Evolutionary conservation across 305 asterid species (phyloP).

Genomic region (Ruellia speciosa): DNA sequence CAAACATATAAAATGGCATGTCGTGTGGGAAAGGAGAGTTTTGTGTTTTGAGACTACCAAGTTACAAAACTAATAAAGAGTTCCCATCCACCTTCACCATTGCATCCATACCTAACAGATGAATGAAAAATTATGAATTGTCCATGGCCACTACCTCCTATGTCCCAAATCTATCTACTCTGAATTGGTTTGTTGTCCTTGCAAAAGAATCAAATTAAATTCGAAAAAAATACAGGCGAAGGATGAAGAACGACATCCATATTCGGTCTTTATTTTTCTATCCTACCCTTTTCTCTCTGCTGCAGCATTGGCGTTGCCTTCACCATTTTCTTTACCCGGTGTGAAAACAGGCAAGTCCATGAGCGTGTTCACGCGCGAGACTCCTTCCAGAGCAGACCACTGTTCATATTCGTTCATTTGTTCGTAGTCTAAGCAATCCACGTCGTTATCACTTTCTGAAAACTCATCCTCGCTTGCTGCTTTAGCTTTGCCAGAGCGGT

Average conservation of each 20-base stretch:
- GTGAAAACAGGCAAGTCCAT: constrained; percentile 62
- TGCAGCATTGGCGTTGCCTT: constrained; percentile 15
- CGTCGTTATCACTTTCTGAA: constrained; percentile 21
- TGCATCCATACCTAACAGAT: no score
- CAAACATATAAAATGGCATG: no score
- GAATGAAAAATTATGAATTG: no score
- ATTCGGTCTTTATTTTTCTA: constrained; percentile 23
- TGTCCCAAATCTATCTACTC: no score
- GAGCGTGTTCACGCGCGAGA: constrained; percentile 65
- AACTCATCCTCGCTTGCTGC: constrained; percentile 18
- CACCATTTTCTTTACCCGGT: constrained; percentile 45
- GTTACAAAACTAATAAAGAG: no score
- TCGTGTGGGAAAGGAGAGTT: no score
- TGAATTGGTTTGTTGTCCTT: not conserved
- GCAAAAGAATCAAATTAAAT: not conserved
- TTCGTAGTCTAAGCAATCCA: constrained; percentile 33
- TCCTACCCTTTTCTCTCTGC: constrained; percentile 23
- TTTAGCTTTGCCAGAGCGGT: constrained; percentile 22
- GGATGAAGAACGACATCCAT: not conserved
- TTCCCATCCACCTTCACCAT: no score
- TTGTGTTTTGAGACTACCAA: no score
- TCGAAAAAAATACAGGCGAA: constrained; percentile 9
- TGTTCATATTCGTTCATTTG: constrained; percentile 24
- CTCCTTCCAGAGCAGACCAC: constrained; percentile 66
- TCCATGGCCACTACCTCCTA: no score